Evolutionary conservation across 2,329 filamentous ascomycete genomes (phyloP), one percentile per base, ranked within the genome.

Genomic region (Xylaria sp.): DNA sequence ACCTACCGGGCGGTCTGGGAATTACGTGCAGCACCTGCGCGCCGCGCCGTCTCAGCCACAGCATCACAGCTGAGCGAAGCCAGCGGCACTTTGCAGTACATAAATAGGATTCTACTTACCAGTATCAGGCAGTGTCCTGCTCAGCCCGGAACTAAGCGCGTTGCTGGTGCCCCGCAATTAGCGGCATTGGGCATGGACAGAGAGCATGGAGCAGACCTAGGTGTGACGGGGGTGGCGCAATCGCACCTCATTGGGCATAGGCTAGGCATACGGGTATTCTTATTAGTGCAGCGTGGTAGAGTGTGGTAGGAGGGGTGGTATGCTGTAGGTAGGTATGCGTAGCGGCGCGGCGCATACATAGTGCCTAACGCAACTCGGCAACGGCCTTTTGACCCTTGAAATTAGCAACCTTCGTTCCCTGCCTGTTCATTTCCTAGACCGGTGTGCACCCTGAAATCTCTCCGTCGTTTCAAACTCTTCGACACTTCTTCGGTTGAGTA

Each of bases 21-120:
- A 62, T 62, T 45, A 45, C 50, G 47, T 54, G 59, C 59, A 61
- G 59, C 45, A 54, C 11, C 34, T 7, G 8, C 32, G 59, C 60
- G 50, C 14, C 9, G 21, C 45, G n/a, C 42, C 50, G 61, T 42
- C 55, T 60, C 61, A 68, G 65, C 65, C 65, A 68, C 65, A 42
- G n/a, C 65, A 36, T 53, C 61, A 50, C 36, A n/a, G 59, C 59
- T 61, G 34, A 47, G 21, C 21, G 54, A 42, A 6, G 21, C 19
- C 3, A 30, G n/a, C 1, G 4, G 51, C 21, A 2, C 17, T 2
- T 2, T 14, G 2, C 14, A 14, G 14, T 51, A 51, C 48, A 32
- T 19, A 36, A 30, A 19, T 34, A 34, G 8, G 7, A 8, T 17
- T 14, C 12, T 45, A 45, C 39, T 19, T 19, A 45, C 17, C 17